A percentile compares a stretch with the other conserved stretches of the same genome.
phyloP scores from a whole-genome alignment of 805 yeast species.

The Yarrowia porcina region DNA sequence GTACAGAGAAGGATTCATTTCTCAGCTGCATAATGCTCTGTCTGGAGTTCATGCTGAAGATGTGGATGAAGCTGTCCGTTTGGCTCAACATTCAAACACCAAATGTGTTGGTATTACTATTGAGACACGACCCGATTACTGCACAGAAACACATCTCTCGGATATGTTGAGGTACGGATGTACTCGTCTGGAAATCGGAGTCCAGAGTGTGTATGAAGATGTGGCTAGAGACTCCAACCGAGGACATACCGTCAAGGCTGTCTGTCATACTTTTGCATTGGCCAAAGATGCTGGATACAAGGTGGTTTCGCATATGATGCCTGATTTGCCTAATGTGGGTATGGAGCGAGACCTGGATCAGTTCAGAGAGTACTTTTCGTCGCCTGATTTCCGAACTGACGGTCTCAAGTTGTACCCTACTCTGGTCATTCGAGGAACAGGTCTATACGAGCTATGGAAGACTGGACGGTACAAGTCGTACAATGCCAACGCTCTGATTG shows the following conservation, averaged over 20 bases:
- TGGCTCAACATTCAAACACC: slow-evolving; percentile 90
- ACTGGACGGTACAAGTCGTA: slow-evolving; percentile 91
- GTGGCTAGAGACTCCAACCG: slow-evolving; percentile 98
- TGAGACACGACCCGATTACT: slow-evolving; percentile 97
- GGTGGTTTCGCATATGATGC: slow-evolving; percentile 99
- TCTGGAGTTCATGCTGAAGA: slow-evolving; percentile 87
- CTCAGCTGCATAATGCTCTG: slow-evolving; percentile 88
- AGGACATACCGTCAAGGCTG: slow-evolving; percentile 96
- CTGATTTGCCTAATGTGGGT: slow-evolving; percentile 97
- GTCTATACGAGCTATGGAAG: slow-evolving; percentile 95
- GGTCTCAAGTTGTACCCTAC: slow-evolving; percentile 96
- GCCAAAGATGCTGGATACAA: slow-evolving; percentile 99
- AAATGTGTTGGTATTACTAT: slow-evolving; percentile 98
- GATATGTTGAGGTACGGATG: slow-evolving; percentile 97
- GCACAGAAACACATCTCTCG: slow-evolving; percentile 90
- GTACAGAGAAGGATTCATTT: slow-evolving; percentile 84
- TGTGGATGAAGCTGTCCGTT: slow-evolving; percentile 83
- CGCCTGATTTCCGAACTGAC: slow-evolving; percentile 95
- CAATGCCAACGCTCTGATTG: slow-evolving; percentile 90
- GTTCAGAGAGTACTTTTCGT: slow-evolving; percentile 93
- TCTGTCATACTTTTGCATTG: slow-evolving; percentile 88
- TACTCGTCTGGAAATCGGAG: slow-evolving; percentile 94
- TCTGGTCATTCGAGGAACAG: slow-evolving; percentile 94
- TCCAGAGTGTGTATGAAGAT: slow-evolving; percentile 94
- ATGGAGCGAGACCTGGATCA: slow-evolving; percentile 97